Evolutionary conservation across 2,329 filamentous ascomycete genomes (phyloP).

Genomic region (Xylariaceae sp.): DNA sequence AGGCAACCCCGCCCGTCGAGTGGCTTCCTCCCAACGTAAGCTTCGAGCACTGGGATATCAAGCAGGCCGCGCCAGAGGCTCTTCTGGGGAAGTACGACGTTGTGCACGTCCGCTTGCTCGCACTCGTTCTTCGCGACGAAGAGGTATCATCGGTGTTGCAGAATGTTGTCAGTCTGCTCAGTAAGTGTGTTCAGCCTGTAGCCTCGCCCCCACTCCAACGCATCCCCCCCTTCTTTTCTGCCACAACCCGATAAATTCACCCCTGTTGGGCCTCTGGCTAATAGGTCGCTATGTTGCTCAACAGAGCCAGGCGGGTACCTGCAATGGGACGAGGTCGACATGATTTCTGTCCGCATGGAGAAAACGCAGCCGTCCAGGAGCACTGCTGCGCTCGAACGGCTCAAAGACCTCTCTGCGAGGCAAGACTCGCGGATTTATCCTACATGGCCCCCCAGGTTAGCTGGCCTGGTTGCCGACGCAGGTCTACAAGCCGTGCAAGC

Average conservation of each 20-base stretch:
- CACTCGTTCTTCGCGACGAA: conserved; percentile 19
- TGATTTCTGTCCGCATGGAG: conserved; percentile 6
- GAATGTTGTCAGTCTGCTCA: conserved; percentile 20
- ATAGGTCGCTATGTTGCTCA: too few relatives aligned
- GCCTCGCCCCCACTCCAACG: too few relatives aligned
- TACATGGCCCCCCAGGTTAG: conserved; percentile 12
- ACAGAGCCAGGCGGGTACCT: conserved; percentile 24
- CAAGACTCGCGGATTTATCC: conserved; percentile 14
- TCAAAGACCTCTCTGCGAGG: background rate
- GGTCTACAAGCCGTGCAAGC: conserved; percentile 10
- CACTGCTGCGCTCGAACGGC: background rate
- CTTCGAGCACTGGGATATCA: conserved; percentile 20
- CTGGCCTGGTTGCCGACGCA: background rate
- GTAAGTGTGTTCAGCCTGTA: conserved; percentile 4
- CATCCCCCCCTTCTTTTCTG: too few relatives aligned
- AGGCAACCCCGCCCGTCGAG: conserved; percentile 19
- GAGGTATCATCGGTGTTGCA: conserved; percentile 14
- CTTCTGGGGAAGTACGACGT: conserved; percentile 23
- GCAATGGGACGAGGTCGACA: conserved; percentile 22
- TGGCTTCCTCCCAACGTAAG: conserved; percentile 19
- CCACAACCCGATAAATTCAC: too few relatives aligned
- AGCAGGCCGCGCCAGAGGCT: conserved; percentile 17
- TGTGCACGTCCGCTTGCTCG: conserved; percentile 23
- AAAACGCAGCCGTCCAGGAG: conserved; percentile 1
- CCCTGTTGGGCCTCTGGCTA: too few relatives aligned